These are phyloP conservation scores for Blastobotrys persicus DNA, from an alignment of 1,139 yeast genomes.

Conservation along the genomic window DNA sequence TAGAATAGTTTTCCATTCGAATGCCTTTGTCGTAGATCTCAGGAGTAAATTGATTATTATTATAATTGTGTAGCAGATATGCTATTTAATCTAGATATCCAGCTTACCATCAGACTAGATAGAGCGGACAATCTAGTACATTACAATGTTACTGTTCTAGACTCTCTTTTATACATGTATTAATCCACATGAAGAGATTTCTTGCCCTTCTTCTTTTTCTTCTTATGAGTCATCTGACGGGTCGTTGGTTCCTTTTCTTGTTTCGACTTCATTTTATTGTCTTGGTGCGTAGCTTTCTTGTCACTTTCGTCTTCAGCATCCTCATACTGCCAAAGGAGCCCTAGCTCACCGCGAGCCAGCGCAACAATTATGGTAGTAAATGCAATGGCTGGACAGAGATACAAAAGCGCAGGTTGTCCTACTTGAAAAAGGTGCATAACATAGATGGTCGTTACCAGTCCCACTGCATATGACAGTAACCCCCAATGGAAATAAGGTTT, in stretches of 20 bases:
- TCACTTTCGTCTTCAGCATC: conserved; percentile 30
- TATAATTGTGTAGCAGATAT: no score
- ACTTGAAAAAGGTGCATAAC: conserved; percentile 42
- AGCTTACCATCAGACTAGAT: no score
- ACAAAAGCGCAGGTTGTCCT: conserved; percentile 69
- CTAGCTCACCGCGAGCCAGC: conserved; percentile 42
- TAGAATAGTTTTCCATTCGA: no score
- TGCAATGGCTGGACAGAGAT: conserved; percentile 55
- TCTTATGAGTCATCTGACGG: neutral
- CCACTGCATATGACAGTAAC: conserved; percentile 46
- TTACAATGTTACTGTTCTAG: no score
- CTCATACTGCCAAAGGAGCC: conserved; percentile 42
- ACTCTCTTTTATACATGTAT: neutral
- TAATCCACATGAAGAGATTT: neutral
- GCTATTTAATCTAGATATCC: no score
- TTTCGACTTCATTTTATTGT: conserved; percentile 26
- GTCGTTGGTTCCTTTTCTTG: neutral
- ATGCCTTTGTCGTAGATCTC: no score
- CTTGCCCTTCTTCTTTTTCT: conserved; percentile 2
- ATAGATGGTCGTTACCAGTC: conserved; percentile 45
- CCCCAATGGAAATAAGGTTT: conserved; percentile 49
- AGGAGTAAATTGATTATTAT: no score
- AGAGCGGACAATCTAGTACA: no score
- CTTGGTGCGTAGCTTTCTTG: conserved; percentile 21
- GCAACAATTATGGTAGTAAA: conserved; percentile 40